Conservation (phyloP, 106 monocot species). For the Dendrobium nobile region DNA sequence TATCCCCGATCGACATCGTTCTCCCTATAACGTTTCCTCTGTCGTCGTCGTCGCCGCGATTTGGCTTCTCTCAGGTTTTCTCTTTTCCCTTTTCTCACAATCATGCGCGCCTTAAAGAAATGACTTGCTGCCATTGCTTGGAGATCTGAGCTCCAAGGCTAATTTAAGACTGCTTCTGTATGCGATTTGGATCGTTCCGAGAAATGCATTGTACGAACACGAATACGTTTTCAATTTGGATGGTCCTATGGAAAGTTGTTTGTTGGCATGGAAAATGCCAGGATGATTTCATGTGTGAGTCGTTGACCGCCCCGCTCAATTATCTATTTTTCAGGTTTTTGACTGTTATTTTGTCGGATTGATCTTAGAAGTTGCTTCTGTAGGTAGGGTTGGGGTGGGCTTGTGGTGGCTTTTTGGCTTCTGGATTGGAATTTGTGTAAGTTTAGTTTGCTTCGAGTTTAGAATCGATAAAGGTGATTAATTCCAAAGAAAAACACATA, state of each 20-base stretch:
- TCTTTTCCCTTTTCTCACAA: background rate
- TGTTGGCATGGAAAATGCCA: background rate
- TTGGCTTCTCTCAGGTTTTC: slow-evolving; percentile 44
- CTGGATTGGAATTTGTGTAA: background rate
- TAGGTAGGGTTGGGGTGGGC: background rate
- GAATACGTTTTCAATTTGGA: background rate
- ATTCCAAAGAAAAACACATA: background rate
- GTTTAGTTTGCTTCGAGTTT: background rate
- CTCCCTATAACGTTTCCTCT: slow-evolving; percentile 36
- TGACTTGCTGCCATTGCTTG: too few relatives aligned
- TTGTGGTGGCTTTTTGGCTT: background rate
- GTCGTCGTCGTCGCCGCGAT: slow-evolving; percentile 19
- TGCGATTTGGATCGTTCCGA: too few relatives aligned
- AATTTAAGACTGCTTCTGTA: too few relatives aligned
- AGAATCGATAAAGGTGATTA: background rate
- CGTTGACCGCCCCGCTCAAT: background rate
- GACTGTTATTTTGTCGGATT: background rate
- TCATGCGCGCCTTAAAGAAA: background rate
- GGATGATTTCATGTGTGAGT: background rate
- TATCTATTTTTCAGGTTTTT: background rate
- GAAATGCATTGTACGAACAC: background rate
- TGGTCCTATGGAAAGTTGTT: background rate
- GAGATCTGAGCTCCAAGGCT: background rate
- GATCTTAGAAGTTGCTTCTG: background rate
- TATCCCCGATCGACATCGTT: slow-evolving; percentile 34